A percentile compares a stretch with the other conserved stretches of the same genome.
phyloP scores from a whole-genome alignment of 306 rosid genomes.

The Vicia sativa region DNA sequence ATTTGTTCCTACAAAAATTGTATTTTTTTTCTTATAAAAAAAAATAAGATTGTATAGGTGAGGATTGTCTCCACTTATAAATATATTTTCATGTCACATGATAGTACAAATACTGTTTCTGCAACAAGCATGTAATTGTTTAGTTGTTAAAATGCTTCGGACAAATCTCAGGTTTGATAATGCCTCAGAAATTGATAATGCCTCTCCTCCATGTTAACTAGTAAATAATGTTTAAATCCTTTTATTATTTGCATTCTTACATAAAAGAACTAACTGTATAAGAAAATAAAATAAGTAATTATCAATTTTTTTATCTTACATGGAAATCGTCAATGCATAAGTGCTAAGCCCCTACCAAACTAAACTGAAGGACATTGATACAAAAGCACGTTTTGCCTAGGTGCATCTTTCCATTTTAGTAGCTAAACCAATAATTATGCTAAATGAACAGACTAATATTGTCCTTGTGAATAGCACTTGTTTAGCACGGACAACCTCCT shows the following conservation, averaged over 20 bases:
- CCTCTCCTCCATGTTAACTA: neutral
- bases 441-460: slow-evolving; percentile 14
- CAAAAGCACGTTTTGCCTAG: slow-evolving; percentile 29
- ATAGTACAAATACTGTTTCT: neutral
- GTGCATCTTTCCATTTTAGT: slow-evolving; percentile 29
- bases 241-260: slow-evolving; percentile 34
- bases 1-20: too few species aligned
- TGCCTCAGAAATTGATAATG: neutral
- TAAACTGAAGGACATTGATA: slow-evolving; percentile 33
- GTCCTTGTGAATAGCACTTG: slow-evolving; percentile 47
- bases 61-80: too few species aligned
- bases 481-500: slow-evolving; percentile 92
- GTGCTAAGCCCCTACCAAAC: slow-evolving; percentile 24
- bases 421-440: slow-evolving; percentile 31
- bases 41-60: neutral
- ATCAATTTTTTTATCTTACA: slow-evolving; percentile 25
- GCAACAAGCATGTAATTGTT: slow-evolving; percentile 7
- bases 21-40: too few species aligned
- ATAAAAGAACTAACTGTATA: slow-evolving; percentile 23
- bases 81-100: too few species aligned
- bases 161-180: slow-evolving; percentile 1
- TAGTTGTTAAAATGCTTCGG: neutral
- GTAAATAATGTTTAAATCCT: neutral
- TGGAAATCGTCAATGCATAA: slow-evolving; percentile 5
- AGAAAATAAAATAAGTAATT: slow-evolving; percentile 13